Percentiles rank a stretch among this genome's conserved stretches.
phyloP scores from a whole-genome alignment of 345 rosid species.

The Syzygium jambos region DNA sequence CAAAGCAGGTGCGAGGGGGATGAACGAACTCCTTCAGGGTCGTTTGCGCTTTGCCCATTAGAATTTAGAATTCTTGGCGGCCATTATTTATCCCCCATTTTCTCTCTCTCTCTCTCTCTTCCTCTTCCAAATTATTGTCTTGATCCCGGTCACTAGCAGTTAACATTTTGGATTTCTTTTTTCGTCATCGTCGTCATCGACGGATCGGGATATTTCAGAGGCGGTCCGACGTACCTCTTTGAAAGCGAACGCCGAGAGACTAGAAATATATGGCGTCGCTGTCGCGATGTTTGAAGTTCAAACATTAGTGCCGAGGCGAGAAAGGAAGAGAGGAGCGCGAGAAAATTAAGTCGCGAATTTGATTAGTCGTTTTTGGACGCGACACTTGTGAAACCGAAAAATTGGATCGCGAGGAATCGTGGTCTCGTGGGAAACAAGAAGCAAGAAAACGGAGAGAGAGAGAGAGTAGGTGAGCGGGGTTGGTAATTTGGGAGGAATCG shows the following conservation, averaged over 20 bases:
- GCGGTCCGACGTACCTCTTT: too few relatives aligned
- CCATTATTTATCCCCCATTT: neutral
- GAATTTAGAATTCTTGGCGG: neutral
- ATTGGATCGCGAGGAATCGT: neutral
- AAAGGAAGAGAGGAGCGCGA: too few relatives aligned
- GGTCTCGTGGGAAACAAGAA: neutral
- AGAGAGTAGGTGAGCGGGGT: neutral
- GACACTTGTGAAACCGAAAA: neutral
- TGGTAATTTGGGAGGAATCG: neutral
- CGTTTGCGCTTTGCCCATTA: neutral
- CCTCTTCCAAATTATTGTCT: neutral
- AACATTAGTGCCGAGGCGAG: too few relatives aligned
- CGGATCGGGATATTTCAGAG: neutral
- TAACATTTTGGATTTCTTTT: neutral
- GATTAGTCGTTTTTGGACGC: neutral
- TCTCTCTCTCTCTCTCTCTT: neutral
- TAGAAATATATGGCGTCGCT: fast-evolving
- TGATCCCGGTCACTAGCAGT: neutral
- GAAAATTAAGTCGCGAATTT: neutral
- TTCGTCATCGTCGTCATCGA: fast-evolving
- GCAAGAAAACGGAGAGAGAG: neutral
- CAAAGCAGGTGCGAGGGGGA: neutral
- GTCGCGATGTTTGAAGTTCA: neutral
- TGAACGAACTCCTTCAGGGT: neutral
- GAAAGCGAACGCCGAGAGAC: fast-evolving